These are phyloP conservation scores for Fusarium tanahbumbuense DNA, from an alignment of 2,329 filamentous ascomycete genomes.

Conservation along the genomic window DNA sequence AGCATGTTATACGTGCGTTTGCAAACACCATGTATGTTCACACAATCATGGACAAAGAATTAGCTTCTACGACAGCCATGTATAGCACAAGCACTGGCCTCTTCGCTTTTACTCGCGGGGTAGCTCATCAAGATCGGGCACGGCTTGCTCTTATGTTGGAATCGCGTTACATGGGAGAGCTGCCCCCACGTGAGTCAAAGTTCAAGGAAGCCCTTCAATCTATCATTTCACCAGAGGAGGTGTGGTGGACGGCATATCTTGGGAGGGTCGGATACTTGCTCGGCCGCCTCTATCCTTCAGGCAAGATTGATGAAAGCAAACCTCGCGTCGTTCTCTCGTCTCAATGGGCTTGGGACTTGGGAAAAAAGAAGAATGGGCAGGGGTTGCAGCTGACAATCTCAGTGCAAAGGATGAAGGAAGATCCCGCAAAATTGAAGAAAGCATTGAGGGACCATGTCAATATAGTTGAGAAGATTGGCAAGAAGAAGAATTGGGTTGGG, in stretches of 20 bases:
- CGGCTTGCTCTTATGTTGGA: conserved; percentile 26
- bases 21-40: conserved; percentile 26
- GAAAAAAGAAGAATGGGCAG: conserved; percentile 12
- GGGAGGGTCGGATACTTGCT: conserved; percentile 23
- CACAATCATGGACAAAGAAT: conserved; percentile 27
- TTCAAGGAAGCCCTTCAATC: conserved; percentile 24
- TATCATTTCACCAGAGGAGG: conserved; percentile 22
- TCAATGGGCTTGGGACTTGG: conserved; percentile 23
- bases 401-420: conserved; percentile 22
- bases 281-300: conserved; percentile 18
- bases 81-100: conserved; percentile 27
- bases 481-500: conserved; percentile 30
- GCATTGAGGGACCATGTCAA: conserved; percentile 20
- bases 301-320: conserved; percentile 19
- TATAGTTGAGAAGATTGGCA: conserved; percentile 26
- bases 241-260: conserved; percentile 30
- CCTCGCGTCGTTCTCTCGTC: conserved; percentile 22
- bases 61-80: conserved; percentile 23
- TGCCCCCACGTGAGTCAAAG: conserved; percentile 13
- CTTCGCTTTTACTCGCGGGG: conserved; percentile 17
- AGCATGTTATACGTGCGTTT: conserved; percentile 13
- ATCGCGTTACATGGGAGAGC: conserved; percentile 30
- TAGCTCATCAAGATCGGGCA: conserved; percentile 23
- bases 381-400: conserved; percentile 18
- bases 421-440: conserved; percentile 23